Conservation (phyloP, 345 rosid species). For the Syzygium jambos region DNA sequence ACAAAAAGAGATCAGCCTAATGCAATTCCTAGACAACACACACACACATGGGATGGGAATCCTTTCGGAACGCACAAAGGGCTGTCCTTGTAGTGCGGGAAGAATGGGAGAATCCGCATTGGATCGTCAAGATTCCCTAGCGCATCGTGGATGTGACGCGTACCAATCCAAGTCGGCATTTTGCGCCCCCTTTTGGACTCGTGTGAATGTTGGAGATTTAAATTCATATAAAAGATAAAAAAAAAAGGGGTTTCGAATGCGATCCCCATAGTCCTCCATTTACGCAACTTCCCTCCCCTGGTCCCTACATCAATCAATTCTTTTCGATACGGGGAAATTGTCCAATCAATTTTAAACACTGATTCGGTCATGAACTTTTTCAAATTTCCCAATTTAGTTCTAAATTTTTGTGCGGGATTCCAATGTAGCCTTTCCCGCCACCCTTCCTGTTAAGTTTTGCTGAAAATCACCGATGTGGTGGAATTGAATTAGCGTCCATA, state of each 20-base stretch:
- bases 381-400: neutral
- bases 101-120: neutral
- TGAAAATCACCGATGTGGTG: fast-evolving
- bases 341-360: neutral
- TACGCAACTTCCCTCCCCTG: neutral
- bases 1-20: neutral
- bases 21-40: neutral
- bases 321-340: fast-evolving
- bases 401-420: fast-evolving
- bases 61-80: neutral
- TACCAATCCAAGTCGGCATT: neutral
- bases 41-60: neutral
- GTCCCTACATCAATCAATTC: neutral
- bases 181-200: neutral
- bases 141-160: neutral
- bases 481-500: neutral
- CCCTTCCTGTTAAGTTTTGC: neutral
- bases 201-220: neutral
- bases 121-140: neutral
- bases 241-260: neutral
- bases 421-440: fast-evolving
- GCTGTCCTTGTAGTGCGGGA: neutral
- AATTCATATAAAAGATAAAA: neutral
- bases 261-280: neutral
- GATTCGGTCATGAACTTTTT: fast-evolving